Evolutionary conservation across 73 alveolate species (phyloP).

Genomic region (Urostyla sp.): DNA sequence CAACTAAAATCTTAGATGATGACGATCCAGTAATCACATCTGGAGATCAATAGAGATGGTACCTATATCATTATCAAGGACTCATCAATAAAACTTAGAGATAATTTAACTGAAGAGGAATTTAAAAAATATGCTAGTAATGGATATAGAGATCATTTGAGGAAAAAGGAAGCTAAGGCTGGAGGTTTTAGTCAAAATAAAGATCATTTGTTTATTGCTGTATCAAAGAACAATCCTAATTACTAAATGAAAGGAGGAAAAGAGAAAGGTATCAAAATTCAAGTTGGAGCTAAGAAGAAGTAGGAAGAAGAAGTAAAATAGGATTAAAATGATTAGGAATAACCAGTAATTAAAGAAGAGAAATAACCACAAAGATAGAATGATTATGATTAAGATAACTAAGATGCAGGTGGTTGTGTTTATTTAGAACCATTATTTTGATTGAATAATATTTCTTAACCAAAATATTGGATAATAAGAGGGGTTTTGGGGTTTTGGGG

Average conservation of each 20-base stretch:
- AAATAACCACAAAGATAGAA: not conserved
- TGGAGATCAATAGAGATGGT: slow-evolving; percentile 52
- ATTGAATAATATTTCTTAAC: no score
- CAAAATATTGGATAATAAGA: no score
- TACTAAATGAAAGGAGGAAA: slow-evolving; percentile 25
- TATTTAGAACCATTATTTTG: no score
- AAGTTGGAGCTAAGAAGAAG: no score
- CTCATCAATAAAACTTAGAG: slow-evolving; percentile 22
- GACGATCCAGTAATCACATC: slow-evolving; percentile 42
- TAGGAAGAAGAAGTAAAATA: not conserved
- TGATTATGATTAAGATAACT: no score
- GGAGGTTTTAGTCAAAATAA: slow-evolving; percentile 1
- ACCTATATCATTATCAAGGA: slow-evolving; percentile 56
- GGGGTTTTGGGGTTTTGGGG: no score
- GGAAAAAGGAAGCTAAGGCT: slow-evolving; percentile 5
- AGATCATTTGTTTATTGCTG: slow-evolving; percentile 43
- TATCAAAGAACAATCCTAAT: slow-evolving; percentile 2
- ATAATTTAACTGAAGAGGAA: slow-evolving; percentile 61
- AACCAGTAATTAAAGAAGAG: not conserved
- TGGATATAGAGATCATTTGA: slow-evolving; percentile 22
- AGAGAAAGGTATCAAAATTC: slow-evolving; percentile 52
- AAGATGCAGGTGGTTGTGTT: no score
- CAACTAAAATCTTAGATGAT: slow-evolving; percentile 10
- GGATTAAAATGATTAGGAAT: not conserved
- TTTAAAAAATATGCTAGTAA: slow-evolving; percentile 22